Conservation (phyloP, 768 basidiomycete species). For the Baorangia bicolor region DNA sequence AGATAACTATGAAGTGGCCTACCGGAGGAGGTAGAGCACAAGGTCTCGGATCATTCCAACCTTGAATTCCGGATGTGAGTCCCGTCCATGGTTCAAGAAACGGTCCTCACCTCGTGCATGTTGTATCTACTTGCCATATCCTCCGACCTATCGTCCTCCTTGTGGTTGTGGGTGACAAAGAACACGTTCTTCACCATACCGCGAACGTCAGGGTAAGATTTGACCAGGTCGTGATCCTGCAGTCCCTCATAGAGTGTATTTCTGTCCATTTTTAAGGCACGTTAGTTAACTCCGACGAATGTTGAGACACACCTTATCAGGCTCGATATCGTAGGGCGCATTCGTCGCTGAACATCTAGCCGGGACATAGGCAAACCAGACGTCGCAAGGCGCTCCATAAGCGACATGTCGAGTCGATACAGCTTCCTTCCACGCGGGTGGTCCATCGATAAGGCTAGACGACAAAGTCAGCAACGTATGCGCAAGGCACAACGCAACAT, state of each 20-base stretch:
- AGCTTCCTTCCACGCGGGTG: constrained; percentile 51
- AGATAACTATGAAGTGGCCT: not conserved
- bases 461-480: not conserved
- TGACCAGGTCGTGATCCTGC: constrained; percentile 55
- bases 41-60: constrained; percentile 51
- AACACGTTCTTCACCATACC: constrained; percentile 66
- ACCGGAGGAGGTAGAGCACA: constrained; percentile 50
- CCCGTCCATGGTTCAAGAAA: not conserved
- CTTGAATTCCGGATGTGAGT: constrained; percentile 20
- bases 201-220: constrained; percentile 50
- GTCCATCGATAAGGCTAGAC: constrained; percentile 66
- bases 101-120: constrained; percentile 65
- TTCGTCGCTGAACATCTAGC: constrained; percentile 70
- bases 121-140: constrained; percentile 71
- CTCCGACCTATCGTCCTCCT: constrained; percentile 56
- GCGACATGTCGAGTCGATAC: constrained; percentile 67
- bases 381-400: constrained; percentile 70
- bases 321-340: constrained; percentile 68
- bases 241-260: constrained; percentile 61
- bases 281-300: not conserved
- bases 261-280: constrained; percentile 26
- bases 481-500: constrained; percentile 12
- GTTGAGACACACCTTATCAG: constrained; percentile 32
- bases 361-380: constrained; percentile 64
- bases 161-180: constrained; percentile 63